These are phyloP conservation scores for Chalciporus piperatoides DNA, from an alignment of 1,284 basidiomycete species.

Conservation along the genomic window DNA sequence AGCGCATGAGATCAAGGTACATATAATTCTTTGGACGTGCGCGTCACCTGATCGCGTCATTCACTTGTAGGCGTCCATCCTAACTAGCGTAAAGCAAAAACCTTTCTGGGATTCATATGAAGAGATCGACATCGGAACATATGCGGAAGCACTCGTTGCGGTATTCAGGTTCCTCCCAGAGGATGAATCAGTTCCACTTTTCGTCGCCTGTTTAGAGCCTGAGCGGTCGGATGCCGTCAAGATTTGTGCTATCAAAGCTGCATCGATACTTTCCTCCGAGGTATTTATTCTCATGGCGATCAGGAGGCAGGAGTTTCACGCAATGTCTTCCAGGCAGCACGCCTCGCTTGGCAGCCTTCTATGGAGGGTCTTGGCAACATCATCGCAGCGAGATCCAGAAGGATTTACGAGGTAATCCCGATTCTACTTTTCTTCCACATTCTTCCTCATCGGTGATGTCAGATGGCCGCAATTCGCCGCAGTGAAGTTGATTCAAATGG, in stretches of 20 bases:
- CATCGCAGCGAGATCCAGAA: constrained; percentile 48
- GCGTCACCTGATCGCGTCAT: constrained; percentile 4
- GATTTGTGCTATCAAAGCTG: constrained; percentile 70
- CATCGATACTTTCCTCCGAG: constrained; percentile 31
- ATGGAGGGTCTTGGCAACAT: constrained; percentile 44
- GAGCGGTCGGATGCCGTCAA: constrained; percentile 79
- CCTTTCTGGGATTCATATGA: constrained; percentile 70
- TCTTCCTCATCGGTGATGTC: constrained; percentile 10
- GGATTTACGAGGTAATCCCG: constrained; percentile 50
- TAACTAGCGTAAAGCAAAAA: constrained; percentile 47
- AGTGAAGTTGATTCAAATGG: constrained; percentile 59
- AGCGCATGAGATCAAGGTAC: constrained; percentile 75
- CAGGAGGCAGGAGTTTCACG: constrained; percentile 7
- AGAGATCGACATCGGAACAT: constrained; percentile 76
- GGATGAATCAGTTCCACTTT: constrained; percentile 57
- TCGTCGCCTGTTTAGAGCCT: constrained; percentile 63
- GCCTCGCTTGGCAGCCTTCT: constrained; percentile 56
- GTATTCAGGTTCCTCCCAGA: constrained; percentile 68
- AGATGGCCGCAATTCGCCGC: constrained; percentile 47
- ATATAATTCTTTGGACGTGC: neutral
- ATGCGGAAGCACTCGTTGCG: constrained; percentile 70
- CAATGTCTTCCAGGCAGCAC: constrained; percentile 40
- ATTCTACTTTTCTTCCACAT: constrained; percentile 8
- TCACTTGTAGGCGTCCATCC: constrained; percentile 40
- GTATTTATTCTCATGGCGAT: constrained; percentile 21